Percentiles rank a stretch among this genome's conserved stretches.
These are phyloP conservation scores for Penicilliopsis zonata DNA, from an alignment of 495 filamentous ascomycete genomes.

Conservation along the genomic window DNA sequence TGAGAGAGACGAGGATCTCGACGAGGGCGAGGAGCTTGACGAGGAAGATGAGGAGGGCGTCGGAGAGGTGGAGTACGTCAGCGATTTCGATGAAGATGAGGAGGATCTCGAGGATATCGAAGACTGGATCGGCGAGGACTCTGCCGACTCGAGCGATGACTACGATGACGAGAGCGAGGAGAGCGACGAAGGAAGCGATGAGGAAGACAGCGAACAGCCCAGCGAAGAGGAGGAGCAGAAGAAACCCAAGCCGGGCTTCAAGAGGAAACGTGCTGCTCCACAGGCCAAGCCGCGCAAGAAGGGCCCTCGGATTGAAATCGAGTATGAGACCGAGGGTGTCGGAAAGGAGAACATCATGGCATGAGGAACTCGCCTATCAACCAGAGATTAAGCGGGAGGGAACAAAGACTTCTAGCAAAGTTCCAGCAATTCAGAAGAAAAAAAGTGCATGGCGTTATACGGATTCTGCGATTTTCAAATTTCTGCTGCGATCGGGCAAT, in stretches of 20 bases:
- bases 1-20: constrained; percentile 73
- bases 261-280: constrained; percentile 54
- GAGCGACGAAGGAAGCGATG: constrained; percentile 34
- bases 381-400: too few species aligned
- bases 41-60: constrained; percentile 61
- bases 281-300: constrained; percentile 56
- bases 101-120: constrained; percentile 60
- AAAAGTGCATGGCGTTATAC: constrained; percentile 29
- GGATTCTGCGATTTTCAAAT: constrained; percentile 7
- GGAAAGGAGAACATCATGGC: constrained; percentile 36
- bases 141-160: constrained; percentile 41
- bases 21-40: constrained; percentile 70
- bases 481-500: constrained; percentile 23
- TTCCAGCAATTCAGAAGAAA: too few species aligned
- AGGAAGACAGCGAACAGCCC: constrained; percentile 24
- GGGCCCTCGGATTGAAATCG: constrained; percentile 52
- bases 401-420: too few species aligned
- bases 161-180: constrained; percentile 40
- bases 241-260: constrained; percentile 45
- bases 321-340: constrained; percentile 54
- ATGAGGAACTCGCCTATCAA: constrained; percentile 10
- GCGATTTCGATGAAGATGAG: constrained; percentile 51
- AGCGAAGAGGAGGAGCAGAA: constrained; percentile 20
- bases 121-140: constrained; percentile 57
- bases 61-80: constrained; percentile 78